Conservation (phyloP, 2,329 filamentous ascomycete species). For the Fusarium paranaense region DNA sequence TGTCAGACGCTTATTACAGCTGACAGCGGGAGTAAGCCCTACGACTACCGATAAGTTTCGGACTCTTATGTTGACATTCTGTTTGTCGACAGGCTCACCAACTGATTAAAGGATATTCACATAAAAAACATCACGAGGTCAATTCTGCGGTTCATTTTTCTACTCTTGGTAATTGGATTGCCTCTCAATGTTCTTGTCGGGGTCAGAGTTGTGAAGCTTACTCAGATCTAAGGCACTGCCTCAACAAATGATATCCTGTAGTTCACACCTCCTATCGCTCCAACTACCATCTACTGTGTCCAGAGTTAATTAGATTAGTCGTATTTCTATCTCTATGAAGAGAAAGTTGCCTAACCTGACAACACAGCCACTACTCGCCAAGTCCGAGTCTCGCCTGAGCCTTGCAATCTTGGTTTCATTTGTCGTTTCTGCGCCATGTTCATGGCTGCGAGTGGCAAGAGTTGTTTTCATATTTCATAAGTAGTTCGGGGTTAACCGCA, state of each 20-base stretch:
- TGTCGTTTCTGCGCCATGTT: background rate
- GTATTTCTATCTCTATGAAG: background rate
- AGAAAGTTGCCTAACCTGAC: background rate
- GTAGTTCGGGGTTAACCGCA: background rate
- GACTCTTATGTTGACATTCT: background rate
- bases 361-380: background rate
- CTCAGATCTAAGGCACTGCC: background rate
- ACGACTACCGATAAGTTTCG: background rate
- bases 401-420: background rate
- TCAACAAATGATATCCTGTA: background rate
- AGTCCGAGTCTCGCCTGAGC: background rate
- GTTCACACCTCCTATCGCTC: background rate
- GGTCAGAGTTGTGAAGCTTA: background rate
- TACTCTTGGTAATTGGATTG: background rate
- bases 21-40: background rate
- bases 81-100: background rate
- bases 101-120: background rate
- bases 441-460: background rate
- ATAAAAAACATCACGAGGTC: background rate
- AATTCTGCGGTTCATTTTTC: background rate
- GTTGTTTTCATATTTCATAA: background rate
- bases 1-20: background rate
- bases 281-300: background rate
- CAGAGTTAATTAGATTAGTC: background rate
- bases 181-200: background rate